Conservation (phyloP, 306 rosid genomes). For the Prunus padus region DNA sequence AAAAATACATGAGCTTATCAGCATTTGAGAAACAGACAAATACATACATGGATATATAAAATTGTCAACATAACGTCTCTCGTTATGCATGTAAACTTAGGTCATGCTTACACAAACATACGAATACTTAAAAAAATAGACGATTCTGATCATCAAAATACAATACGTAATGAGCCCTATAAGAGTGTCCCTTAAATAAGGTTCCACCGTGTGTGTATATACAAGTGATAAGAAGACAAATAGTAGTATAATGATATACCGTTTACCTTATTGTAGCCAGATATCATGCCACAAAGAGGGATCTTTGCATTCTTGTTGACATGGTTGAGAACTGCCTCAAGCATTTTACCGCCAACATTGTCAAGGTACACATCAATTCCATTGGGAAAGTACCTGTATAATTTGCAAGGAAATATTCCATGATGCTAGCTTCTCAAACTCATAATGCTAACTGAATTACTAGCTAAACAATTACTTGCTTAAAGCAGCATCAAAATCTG, state of each 20-base stretch:
- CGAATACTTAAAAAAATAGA: too few relatives aligned
- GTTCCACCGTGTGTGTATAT: too few relatives aligned
- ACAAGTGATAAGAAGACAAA: background rate
- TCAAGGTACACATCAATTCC: constrained; percentile 69
- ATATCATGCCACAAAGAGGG: constrained; percentile 68
- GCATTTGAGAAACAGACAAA: background rate
- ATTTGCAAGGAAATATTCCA: background rate
- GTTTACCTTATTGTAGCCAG: constrained; percentile 52
- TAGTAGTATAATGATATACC: background rate
- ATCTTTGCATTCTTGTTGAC: constrained; percentile 57
- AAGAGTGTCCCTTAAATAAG: too few relatives aligned
- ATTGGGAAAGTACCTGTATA: constrained; percentile 48
- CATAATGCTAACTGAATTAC: background rate
- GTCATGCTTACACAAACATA: background rate
- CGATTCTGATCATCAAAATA: background rate
- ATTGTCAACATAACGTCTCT: background rate
- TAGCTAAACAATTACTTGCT: constrained; percentile 30
- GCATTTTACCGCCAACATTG: constrained; percentile 69
- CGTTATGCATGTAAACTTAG: background rate
- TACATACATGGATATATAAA: background rate
- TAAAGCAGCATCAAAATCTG: constrained; percentile 56
- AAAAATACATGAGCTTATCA: background rate
- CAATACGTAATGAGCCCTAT: too few relatives aligned
- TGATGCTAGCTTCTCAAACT: background rate
- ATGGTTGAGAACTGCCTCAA: constrained; percentile 66